phyloP scores from a whole-genome alignment of 2,329 filamentous ascomycete genomes.

The Cladophialophora carrionii region DNA sequence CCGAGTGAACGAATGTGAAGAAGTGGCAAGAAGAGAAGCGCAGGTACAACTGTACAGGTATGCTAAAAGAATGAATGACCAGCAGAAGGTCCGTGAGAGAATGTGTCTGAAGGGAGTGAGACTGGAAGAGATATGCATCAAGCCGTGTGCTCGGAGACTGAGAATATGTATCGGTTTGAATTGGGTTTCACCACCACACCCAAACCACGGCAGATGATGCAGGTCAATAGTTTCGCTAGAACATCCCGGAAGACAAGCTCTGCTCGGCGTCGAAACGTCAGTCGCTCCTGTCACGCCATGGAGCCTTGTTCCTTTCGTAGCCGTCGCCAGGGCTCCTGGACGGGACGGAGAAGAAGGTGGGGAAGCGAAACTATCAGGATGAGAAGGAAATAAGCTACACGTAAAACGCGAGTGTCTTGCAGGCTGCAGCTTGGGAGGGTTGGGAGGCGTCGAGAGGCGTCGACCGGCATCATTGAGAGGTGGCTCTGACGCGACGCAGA shows the following conservation, averaged over 20 bases:
- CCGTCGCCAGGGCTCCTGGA: constrained; percentile 3
- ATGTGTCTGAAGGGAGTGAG: constrained; percentile 18
- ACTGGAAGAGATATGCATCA: constrained; percentile 19
- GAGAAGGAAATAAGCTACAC: constrained; percentile 18
- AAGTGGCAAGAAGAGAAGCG: constrained; percentile 6
- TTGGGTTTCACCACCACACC: not conserved
- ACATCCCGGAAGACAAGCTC: not conserved
- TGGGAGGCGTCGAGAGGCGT: not conserved
- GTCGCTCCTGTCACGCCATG: constrained; percentile 9
- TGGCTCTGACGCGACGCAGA: not conserved
- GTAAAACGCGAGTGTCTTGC: constrained; percentile 23
- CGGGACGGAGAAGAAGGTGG: constrained; percentile 10
- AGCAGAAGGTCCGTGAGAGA: constrained; percentile 31
- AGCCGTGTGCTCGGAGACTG: constrained; percentile 17
- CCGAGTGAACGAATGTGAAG: constrained; percentile 4
- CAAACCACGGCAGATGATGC: constrained; percentile 2
- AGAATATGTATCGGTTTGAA: constrained; percentile 21
- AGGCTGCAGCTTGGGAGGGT: not conserved
- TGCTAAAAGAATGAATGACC: not conserved
- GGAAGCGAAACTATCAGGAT: not conserved
- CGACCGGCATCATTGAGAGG: too few relatives aligned
- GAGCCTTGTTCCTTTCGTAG: not conserved
- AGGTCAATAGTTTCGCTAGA: constrained; percentile 1
- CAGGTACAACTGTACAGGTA: constrained; percentile 13
- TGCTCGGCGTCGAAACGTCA: constrained; percentile 8